Evolutionary conservation across 331 rosid species (phyloP).

Genomic region (Quercus lobata): DNA sequence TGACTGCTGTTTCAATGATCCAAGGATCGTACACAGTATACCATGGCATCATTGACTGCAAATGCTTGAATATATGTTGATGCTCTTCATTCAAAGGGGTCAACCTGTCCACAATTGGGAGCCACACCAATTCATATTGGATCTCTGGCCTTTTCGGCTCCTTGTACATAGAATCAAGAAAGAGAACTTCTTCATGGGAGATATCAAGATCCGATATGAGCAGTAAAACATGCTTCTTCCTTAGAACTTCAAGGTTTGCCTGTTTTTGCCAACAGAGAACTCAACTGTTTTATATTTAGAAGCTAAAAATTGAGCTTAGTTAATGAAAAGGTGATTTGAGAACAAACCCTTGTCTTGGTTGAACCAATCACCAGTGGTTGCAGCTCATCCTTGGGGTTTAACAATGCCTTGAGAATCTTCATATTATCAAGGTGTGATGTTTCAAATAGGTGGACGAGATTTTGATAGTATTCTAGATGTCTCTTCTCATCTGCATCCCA

Average conservation of each 20-base stretch:
- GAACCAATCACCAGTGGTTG: constrained; percentile 47
- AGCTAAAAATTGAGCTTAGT: background rate
- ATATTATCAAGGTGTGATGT: constrained; percentile 61
- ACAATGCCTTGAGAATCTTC: constrained; percentile 55
- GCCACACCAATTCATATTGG: constrained; percentile 76
- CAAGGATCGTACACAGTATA: constrained; percentile 53
- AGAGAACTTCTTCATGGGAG: constrained; percentile 56
- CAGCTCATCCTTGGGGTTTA: constrained; percentile 51
- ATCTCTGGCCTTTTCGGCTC: constrained; percentile 25
- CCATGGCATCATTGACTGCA: constrained; percentile 70
- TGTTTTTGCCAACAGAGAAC: constrained; percentile 27
- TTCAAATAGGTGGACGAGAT: constrained; percentile 44
- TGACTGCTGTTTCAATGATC: constrained; percentile 51
- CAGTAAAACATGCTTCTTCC: constrained; percentile 76
- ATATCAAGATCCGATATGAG: constrained; percentile 75
- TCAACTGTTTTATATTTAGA: background rate
- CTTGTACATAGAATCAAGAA: constrained; percentile 49
- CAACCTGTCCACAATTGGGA: constrained; percentile 52
- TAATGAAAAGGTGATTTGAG: background rate
- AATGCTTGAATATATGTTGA: constrained; percentile 36
- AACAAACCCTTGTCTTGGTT: constrained; percentile 39
- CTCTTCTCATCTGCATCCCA: constrained; percentile 51
- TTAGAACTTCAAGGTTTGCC: constrained; percentile 53
- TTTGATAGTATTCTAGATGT: constrained; percentile 49
- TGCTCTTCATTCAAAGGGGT: constrained; percentile 25